Evolutionary conservation across 1,139 yeast species (phyloP).

Genomic region (Pichia sp.): DNA sequence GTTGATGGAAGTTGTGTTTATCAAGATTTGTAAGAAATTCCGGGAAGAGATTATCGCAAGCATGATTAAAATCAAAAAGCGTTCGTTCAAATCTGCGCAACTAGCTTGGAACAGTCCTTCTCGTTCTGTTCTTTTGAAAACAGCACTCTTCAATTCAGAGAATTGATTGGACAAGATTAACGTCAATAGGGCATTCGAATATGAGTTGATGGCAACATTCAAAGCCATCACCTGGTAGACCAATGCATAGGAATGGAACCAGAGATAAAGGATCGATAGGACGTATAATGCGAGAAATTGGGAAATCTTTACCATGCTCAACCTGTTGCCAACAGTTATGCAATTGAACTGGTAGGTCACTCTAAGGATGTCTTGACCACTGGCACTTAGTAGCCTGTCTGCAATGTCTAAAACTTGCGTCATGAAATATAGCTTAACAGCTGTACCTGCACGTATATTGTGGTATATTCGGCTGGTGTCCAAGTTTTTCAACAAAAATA

Average conservation of each 20-base stretch:
- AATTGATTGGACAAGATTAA: conserved; percentile 83
- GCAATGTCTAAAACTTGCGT: conserved; percentile 88
- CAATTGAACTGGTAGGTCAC: conserved; percentile 42
- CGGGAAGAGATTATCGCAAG: conserved; percentile 74
- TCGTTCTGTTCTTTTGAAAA: conserved; percentile 81
- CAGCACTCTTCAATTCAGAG: conserved; percentile 84
- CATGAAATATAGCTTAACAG: conserved; percentile 86
- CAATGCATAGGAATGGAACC: conserved; percentile 67
- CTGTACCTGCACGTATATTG: conserved; percentile 86
- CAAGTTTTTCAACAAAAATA: conserved; percentile 43
- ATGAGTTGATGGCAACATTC: conserved; percentile 93
- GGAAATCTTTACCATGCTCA: conserved; percentile 6
- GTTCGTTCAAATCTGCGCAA: conserved; percentile 83
- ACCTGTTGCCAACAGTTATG: not conserved
- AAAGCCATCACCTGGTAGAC: conserved; percentile 84
- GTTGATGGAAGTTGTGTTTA: conserved; percentile 28
- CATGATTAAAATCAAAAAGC: conserved; percentile 76
- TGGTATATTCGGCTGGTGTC: conserved; percentile 89
- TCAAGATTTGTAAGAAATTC: conserved; percentile 63
- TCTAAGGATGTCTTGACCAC: conserved; percentile 78
- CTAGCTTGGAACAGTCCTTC: conserved; percentile 88
- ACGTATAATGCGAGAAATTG: conserved; percentile 34
- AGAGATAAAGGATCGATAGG: conserved; percentile 45
- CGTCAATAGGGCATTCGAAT: conserved; percentile 84
- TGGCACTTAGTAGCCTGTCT: conserved; percentile 76